Base-by-base conservation (phyloP, 768 basidiomycete genomes). In the Mrakia blollopis region DNA sequence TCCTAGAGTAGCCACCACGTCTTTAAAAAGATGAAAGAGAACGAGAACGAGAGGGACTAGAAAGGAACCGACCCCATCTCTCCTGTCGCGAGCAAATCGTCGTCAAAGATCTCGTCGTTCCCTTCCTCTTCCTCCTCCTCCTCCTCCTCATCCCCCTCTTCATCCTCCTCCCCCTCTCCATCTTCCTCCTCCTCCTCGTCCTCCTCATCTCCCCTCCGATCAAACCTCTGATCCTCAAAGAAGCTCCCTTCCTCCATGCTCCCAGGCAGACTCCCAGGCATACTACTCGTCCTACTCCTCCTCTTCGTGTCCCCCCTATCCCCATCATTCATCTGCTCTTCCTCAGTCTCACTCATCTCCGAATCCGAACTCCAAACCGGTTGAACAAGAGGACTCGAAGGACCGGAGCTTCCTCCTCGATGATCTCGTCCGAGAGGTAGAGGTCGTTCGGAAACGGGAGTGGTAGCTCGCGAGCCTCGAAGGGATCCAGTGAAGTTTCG, bases 61-160 rank as follows among this genome's bases (percentile, higher is more conserved):
- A 72, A 72, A 21, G 72, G 52, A 14, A 39, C 52, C 32, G 54
- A 72, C 21, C 88, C 89, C 91, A 92, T 93, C 85, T 94, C 92
- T 14, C 89, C 92, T 39, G 90, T 88, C 47, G 90, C 91, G 75
- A 91, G 83, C 79, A 93, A 83, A 82, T 92, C 91, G 80, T 92
- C 91, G 79, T 93, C 91, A 78, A 92, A 89, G 76, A 89, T 89
- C 39, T 78, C 79, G 79, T 91, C 91, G 32, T 87, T 90, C 74
- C 88, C 89, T 72, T 89, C 89, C 0, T 77, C 80, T 18, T 80
- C 81, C 1, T 79, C 79, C 71, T 88, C 87, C 35, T 87, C 88
- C 62, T 88, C 87, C 74, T 87, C 86, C 10, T 80, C 80, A 39
- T 85, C 85, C 7, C 83, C 85, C 41, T 80, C 81, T 79, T 91